Evolutionary conservation across 192 early-diverging fungal genomes (phyloP).

Genomic region (Coemansia sp.): DNA sequence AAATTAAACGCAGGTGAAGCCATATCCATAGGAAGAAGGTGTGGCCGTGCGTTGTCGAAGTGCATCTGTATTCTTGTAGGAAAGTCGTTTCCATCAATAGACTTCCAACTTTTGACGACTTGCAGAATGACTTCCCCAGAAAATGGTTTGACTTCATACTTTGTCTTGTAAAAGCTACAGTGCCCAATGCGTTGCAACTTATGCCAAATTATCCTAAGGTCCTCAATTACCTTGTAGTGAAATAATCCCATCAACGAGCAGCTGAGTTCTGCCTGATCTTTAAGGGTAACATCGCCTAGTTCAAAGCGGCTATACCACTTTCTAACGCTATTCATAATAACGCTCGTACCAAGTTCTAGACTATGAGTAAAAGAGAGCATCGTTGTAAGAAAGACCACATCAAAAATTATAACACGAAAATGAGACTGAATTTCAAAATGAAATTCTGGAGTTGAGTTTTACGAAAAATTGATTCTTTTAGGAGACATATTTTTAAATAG

Average conservation of each 20-base stretch:
- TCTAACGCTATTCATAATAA: not conserved
- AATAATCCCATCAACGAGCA: not conserved
- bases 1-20: not conserved
- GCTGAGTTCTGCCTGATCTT: not conserved
- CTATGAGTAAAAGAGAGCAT: not conserved
- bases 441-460: not conserved
- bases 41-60: not conserved
- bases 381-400: not conserved
- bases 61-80: not conserved
- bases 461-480: not conserved
- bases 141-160: not conserved
- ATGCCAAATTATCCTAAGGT: not conserved
- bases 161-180: not conserved
- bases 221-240: not conserved
- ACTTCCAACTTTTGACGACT: not conserved
- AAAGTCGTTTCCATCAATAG: not conserved
- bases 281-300: not conserved
- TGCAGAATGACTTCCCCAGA: not conserved
- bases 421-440: not conserved
- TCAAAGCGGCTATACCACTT: not conserved
- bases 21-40: not conserved
- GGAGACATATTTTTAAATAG: not conserved
- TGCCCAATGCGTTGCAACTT: not conserved
- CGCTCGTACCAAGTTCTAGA: not conserved
- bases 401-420: not conserved